Evolutionary conservation across 352 stramenopile species (phyloP), one percentile per base, ranked within the genome.

Genomic region (Globisporangium alternatum): DNA sequence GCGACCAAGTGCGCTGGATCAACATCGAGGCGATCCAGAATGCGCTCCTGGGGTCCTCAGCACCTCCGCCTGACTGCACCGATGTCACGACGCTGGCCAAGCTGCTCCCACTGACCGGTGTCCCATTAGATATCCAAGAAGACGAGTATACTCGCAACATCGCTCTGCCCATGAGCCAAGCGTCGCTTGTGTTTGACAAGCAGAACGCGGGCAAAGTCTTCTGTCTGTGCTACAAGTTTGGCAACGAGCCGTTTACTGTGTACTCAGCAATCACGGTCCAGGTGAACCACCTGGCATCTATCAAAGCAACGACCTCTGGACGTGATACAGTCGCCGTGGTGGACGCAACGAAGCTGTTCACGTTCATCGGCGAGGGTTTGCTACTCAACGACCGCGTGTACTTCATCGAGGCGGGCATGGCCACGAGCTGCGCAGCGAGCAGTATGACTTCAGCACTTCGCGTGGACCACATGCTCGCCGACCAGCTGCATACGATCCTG

Each of bases 221-320:
- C 39, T 84, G 68, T 30, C 60, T 91, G 3, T 91, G 82, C 52
- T 89, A 88, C 67, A 83, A 87, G 48, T 91, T 89, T 62, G 82
- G 77, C 5, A 74, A 71, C n/a, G 80, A 91, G 21, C 82, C 82
- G 3, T 91, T 76, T 59, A 75, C 65, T 12, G 66, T 88, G 8
- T 91, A 89, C 41, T 64, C 75, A 3, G 39, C 37, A 0, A 69
- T 88, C 5, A 68, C 64, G 47, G 54, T 91, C 33, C 64, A 81
- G 68, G 75, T 91, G 9, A 81, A 78, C 13, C 67, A 88, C 37
- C 58, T 91, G 6, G 12, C 49, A 15, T 45, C 56, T 1, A 70
- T 91, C 3, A 25, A 69, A 45, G 69, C 78, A 0, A 63, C 37
- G 30, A 39, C 28, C 4, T 64, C 60, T 41, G 78, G 80, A 19